A percentile compares a stretch with the other conserved stretches of the same genome.
phyloP scores from a whole-genome alignment of 148 eudicot genomes.

The Persicaria maculosa region DNA sequence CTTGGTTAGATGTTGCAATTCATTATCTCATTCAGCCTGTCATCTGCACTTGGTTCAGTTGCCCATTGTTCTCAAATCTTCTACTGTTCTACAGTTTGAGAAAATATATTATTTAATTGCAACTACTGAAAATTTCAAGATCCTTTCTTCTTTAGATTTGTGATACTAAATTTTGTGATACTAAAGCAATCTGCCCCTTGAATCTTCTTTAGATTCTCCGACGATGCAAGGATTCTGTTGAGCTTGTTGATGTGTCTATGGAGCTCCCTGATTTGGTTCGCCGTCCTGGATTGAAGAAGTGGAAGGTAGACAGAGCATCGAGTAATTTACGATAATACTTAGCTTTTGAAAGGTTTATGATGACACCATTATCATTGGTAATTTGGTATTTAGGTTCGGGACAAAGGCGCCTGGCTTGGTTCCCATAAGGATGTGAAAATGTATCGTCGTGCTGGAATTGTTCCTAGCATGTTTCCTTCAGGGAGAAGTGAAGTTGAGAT shows the following conservation, averaged over 20 bases:
- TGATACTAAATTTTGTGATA: slow-evolving; percentile 3
- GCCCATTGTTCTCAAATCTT: neutral
- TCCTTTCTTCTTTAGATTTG: too few relatives aligned
- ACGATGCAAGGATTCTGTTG: slow-evolving; percentile 74
- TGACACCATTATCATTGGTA: slow-evolving; percentile 13
- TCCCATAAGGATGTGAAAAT: slow-evolving; percentile 66
- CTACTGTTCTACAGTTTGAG: neutral
- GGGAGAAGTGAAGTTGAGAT: slow-evolving; percentile 36
- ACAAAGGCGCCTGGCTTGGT: slow-evolving; percentile 76
- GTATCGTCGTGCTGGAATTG: slow-evolving; percentile 42
- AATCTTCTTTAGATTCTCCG: slow-evolving; percentile 50
- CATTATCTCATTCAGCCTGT: neutral
- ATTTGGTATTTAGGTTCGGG: slow-evolving; percentile 65
- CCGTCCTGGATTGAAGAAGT: slow-evolving; percentile 92
- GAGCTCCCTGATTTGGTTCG: slow-evolving; percentile 85
- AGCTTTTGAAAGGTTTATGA: neutral
- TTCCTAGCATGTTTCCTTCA: slow-evolving; percentile 88
- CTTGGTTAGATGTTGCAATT: neutral
- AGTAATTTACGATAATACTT: neutral
- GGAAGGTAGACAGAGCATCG: slow-evolving; percentile 58
- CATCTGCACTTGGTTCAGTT: neutral
- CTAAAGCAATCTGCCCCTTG: neutral
- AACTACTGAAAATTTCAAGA: neutral
- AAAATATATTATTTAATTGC: neutral
- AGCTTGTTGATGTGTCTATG: slow-evolving; percentile 83